Evolutionary conservation across 2,329 filamentous ascomycete species (phyloP).

Genomic region (Macrophomina tecta): DNA sequence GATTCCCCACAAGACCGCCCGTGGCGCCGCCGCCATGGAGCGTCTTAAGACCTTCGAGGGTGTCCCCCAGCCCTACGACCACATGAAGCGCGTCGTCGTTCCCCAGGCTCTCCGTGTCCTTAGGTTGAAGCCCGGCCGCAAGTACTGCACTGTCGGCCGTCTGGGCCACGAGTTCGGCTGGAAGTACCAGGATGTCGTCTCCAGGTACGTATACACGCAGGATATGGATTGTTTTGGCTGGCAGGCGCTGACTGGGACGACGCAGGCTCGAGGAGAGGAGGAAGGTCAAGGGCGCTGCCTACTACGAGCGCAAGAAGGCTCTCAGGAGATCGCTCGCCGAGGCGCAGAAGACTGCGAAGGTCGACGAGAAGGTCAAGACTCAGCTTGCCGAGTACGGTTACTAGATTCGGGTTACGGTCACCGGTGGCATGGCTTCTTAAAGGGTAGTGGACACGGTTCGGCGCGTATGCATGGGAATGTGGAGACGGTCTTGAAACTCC

Average conservation of each 20-base stretch:
- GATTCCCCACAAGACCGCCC: slow-evolving; percentile 99
- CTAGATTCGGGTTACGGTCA: slow-evolving; percentile 60
- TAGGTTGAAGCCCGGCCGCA: slow-evolving; percentile 96
- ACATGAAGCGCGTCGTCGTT: slow-evolving; percentile 99
- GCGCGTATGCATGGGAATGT: slow-evolving; percentile 28
- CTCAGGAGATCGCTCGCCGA: slow-evolving; percentile 87
- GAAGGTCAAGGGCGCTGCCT: slow-evolving; percentile 98
- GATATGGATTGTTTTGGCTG: not conserved
- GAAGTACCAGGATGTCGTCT: slow-evolving; percentile 99
- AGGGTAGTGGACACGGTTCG: slow-evolving; percentile 29
- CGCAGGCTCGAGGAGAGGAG: slow-evolving; percentile 95
- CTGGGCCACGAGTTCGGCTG: slow-evolving; percentile 99
- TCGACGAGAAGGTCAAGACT: slow-evolving; percentile 85
- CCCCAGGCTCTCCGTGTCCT: slow-evolving; percentile 97
- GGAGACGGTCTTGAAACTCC: slow-evolving; percentile 28
- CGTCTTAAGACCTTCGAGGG: slow-evolving; percentile 99
- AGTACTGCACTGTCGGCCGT: slow-evolving; percentile 99
- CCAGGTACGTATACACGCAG: slow-evolving; percentile 72
- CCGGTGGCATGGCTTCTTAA: slow-evolving; percentile 27
- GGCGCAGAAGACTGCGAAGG: slow-evolving; percentile 88
- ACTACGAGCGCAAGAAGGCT: slow-evolving; percentile 99
- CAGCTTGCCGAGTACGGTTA: slow-evolving; percentile 91
- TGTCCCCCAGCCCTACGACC: slow-evolving; percentile 98
- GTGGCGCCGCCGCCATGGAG: slow-evolving; percentile 94
- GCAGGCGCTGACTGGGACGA: slow-evolving; percentile 33